Conservation (phyloP, 441 rosid genomes). For the Erodium texanum region DNA sequence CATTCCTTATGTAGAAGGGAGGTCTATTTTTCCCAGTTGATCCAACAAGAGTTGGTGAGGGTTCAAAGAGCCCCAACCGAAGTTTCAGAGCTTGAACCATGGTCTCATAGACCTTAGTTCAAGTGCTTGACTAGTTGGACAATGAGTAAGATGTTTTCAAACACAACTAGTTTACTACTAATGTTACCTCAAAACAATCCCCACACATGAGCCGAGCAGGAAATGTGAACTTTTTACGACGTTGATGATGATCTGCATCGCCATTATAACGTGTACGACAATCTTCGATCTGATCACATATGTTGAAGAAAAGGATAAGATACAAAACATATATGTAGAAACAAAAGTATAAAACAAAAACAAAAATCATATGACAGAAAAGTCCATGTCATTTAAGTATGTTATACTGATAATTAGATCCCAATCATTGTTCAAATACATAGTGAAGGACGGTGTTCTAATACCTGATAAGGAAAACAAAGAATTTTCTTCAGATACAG, state of each 20-base stretch:
- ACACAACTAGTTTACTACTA: not conserved
- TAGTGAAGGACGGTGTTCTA: not conserved
- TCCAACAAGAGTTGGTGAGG: no score
- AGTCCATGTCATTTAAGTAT: not conserved
- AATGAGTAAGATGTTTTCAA: not conserved
- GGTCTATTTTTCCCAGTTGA: no score
- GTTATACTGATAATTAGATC: not conserved
- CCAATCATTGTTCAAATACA: not conserved
- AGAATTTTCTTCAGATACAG: not conserved
- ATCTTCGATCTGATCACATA: slow-evolving; percentile 71
- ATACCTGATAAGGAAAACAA: not conserved
- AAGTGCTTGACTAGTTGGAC: no score
- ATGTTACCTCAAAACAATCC: slow-evolving; percentile 85
- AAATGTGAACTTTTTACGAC: slow-evolving; percentile 79
- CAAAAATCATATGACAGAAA: no score
- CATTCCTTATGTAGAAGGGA: no score
- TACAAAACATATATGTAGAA: not conserved
- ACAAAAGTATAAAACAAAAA: not conserved
- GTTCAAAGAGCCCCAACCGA: no score
- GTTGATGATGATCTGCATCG: slow-evolving; percentile 87
- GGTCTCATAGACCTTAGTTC: no score
- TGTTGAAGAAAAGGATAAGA: not conserved
- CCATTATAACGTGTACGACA: slow-evolving; percentile 92
- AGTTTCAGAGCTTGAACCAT: no score
- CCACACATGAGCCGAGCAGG: slow-evolving; percentile 91